A percentile compares a stretch with the other conserved stretches of the same genome.
These are phyloP conservation scores for Rubus parviflorus DNA, from an alignment of 306 rosid species.

Conservation along the genomic window DNA sequence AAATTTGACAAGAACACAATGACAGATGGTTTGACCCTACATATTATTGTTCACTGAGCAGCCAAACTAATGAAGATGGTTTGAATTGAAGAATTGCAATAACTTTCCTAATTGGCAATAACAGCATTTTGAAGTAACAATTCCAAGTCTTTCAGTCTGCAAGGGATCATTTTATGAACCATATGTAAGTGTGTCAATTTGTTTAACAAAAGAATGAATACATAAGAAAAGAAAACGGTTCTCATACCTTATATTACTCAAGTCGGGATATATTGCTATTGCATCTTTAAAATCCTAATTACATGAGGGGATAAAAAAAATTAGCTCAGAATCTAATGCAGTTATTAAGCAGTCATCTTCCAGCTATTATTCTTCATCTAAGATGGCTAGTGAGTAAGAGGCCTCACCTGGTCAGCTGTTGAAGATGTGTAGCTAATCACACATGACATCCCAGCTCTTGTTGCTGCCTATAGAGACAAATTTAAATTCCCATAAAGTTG, in stretches of 20 bases:
- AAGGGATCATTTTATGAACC: slow-evolving; percentile 17
- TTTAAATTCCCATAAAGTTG: slow-evolving; percentile 12
- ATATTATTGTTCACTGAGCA: no score
- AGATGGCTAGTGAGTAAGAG: slow-evolving; percentile 10
- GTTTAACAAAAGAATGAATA: slow-evolving; percentile 1
- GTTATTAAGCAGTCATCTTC: slow-evolving; percentile 7
- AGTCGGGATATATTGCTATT: slow-evolving; percentile 76
- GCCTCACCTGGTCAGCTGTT: slow-evolving; percentile 77
- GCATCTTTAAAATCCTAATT: slow-evolving; percentile 72
- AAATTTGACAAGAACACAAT: neutral
- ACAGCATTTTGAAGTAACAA: slow-evolving; percentile 55
- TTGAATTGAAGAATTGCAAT: neutral
- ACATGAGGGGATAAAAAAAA: no score
- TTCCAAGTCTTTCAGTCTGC: slow-evolving; percentile 85
- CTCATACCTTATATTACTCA: slow-evolving; percentile 71
- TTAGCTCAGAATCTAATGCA: neutral
- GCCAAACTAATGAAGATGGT: no score
- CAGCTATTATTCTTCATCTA: neutral
- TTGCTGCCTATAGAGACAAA: slow-evolving; percentile 65
- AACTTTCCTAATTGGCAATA: slow-evolving; percentile 49
- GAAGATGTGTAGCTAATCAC: slow-evolving; percentile 80
- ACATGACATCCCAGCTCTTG: slow-evolving; percentile 91
- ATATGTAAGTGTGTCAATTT: neutral
- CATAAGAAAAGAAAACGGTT: neutral
- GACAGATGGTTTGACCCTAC: neutral